Percentiles rank a stretch among this genome's conserved stretches.
These are phyloP conservation scores for Coniochaeta prunicola DNA, from an alignment of 2,329 filamentous ascomycete genomes.

Conservation along the genomic window DNA sequence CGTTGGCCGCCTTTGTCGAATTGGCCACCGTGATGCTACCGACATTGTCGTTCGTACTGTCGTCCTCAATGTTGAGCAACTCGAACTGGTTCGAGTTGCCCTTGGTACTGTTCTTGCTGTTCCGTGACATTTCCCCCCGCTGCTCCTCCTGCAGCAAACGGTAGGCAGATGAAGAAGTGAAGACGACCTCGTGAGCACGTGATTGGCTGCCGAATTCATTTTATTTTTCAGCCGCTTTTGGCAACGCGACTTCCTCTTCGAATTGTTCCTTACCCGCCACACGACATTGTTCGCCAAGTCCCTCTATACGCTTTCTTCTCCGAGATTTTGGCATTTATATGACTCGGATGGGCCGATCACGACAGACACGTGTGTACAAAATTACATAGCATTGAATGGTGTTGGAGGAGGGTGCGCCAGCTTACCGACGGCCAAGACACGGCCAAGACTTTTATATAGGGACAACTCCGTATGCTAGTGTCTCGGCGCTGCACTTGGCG, in stretches of 20 bases:
- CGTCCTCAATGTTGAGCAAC: no score
- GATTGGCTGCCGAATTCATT: background rate
- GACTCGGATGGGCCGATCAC: background rate
- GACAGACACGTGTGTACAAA: background rate
- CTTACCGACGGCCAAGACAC: constrained; percentile 1
- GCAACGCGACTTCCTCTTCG: background rate
- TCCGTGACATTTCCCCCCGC: no score
- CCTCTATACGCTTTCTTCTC: background rate
- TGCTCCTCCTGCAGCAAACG: no score
- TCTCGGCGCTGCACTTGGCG: background rate
- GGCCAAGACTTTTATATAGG: background rate
- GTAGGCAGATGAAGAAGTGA: no score
- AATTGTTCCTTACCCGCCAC: background rate
- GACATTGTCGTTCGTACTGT: no score
- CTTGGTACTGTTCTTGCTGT: no score
- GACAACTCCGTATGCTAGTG: background rate
- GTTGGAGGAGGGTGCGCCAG: background rate
- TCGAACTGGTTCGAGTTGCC: no score
- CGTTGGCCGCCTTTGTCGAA: no score
- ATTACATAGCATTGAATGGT: background rate
- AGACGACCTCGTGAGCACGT: no score
- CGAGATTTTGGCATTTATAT: background rate
- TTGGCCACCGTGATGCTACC: no score
- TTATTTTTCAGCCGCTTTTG: background rate
- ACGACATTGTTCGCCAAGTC: background rate